Evolutionary conservation across 139 green algal genomes (phyloP).

Genomic region (Spirogloea muscicola): DNA sequence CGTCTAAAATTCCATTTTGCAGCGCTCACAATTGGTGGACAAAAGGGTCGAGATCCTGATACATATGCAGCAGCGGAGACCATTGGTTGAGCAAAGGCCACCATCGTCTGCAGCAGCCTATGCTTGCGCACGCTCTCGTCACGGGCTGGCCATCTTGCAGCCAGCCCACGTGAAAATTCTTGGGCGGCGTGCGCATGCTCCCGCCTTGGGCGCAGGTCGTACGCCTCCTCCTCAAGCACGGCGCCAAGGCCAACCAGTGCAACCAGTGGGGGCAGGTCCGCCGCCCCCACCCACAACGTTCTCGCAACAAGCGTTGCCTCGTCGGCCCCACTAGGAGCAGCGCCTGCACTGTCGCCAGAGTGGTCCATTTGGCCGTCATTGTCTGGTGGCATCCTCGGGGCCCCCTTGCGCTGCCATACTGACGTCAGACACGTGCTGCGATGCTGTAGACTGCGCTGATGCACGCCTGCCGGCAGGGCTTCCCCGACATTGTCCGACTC

Average conservation of each 20-base stretch:
- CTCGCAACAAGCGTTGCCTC: not conserved
- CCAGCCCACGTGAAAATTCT: no score
- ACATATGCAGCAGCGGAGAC: no score
- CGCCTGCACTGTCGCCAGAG: no score
- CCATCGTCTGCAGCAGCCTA: no score
- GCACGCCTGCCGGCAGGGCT: conserved; percentile 8
- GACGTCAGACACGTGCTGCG: not conserved
- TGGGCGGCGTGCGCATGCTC: no score
- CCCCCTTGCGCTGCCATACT: not conserved
- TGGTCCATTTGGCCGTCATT: not conserved
- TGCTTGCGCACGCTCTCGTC: no score
- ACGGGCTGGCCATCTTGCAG: no score
- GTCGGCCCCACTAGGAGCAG: not conserved
- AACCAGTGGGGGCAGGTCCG: conserved; percentile 15
- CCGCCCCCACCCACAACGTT: not conserved
- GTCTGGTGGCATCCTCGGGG: not conserved
- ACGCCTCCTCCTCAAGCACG: not conserved
- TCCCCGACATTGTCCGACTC: not conserved
- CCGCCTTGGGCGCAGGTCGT: conserved; percentile 22
- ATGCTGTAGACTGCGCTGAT: conserved; percentile 24
- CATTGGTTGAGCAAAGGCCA: no score
- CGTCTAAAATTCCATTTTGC: no score
- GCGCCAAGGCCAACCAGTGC: not conserved
- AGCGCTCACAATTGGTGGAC: no score
- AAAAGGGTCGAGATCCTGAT: no score